phyloP scores from a whole-genome alignment of 192 early-diverging fungal species.

The Dispira simplex region DNA sequence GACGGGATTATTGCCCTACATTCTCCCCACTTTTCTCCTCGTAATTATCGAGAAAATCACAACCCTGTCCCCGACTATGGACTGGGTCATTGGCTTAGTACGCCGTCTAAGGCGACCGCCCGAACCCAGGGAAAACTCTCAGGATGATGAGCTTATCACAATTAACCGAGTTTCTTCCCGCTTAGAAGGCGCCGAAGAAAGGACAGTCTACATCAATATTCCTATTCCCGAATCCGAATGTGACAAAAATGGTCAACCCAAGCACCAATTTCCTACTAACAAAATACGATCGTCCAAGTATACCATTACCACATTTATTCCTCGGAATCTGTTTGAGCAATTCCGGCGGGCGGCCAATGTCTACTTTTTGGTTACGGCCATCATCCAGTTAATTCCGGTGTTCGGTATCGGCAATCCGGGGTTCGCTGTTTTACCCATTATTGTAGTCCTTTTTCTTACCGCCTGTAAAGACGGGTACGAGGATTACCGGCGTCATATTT shows the following conservation, averaged over 20 bases:
- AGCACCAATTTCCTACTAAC: slow-evolving; percentile 51
- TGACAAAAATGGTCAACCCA: slow-evolving; percentile 33
- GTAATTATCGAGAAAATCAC: too few species aligned
- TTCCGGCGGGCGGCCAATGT: slow-evolving; percentile 70
- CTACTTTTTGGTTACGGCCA: slow-evolving; percentile 62
- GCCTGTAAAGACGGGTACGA: slow-evolving; percentile 81
- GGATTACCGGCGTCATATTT: slow-evolving; percentile 72
- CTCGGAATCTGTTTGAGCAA: slow-evolving; percentile 86
- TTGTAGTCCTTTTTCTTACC: slow-evolving; percentile 64
- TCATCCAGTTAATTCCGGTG: slow-evolving; percentile 55
- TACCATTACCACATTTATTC: slow-evolving; percentile 67
- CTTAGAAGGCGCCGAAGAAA: slow-evolving; percentile 11
- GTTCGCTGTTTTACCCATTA: slow-evolving; percentile 67
- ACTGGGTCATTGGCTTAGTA: not conserved
- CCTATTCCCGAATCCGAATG: slow-evolving; percentile 35
- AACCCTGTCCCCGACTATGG: too few species aligned
- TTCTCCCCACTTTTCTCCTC: too few species aligned
- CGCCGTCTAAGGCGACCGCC: not conserved
- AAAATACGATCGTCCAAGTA: slow-evolving; percentile 86
- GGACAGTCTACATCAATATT: slow-evolving; percentile 45
- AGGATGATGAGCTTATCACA: not conserved
- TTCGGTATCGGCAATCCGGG: slow-evolving; percentile 67
- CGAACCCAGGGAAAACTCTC: not conserved
- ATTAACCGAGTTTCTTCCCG: not conserved
- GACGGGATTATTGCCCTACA: too few species aligned